phyloP scores from a whole-genome alignment of 2,329 filamentous ascomycete species.

The Aspergillus sp. region DNA sequence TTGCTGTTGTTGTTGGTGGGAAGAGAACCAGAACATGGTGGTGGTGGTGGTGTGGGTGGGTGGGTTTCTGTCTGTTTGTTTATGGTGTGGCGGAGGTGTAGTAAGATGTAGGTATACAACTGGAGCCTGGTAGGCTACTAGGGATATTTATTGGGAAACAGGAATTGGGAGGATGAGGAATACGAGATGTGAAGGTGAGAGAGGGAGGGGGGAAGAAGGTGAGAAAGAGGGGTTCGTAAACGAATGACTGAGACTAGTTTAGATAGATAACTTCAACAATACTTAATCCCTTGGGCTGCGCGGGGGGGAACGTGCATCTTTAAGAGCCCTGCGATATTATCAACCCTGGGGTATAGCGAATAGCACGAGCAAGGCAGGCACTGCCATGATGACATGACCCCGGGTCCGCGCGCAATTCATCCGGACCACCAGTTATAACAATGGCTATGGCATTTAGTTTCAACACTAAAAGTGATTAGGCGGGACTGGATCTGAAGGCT shows the following conservation, averaged over 20 bases:
- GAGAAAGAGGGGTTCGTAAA: neutral
- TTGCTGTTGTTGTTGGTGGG: conserved; percentile 9
- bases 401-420: neutral
- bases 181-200: neutral
- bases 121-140: neutral
- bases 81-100: neutral
- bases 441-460: no score
- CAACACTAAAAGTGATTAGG: neutral
- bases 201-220: neutral
- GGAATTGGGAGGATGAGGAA: neutral
- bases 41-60: neutral
- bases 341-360: neutral
- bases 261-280: neutral
- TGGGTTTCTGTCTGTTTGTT: neutral
- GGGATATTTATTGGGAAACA: neutral
- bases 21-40: conserved; percentile 8
- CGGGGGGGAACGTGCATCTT: neutral
- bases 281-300: neutral
- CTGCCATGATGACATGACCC: conserved; percentile 3
- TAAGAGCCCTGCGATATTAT: neutral
- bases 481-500: neutral
- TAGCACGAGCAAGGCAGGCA: neutral
- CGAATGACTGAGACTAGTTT: neutral
- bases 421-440: neutral
- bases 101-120: neutral